Evolutionary conservation across 768 basidiomycete genomes (phyloP).

Genomic region (Amanita muscaria): DNA sequence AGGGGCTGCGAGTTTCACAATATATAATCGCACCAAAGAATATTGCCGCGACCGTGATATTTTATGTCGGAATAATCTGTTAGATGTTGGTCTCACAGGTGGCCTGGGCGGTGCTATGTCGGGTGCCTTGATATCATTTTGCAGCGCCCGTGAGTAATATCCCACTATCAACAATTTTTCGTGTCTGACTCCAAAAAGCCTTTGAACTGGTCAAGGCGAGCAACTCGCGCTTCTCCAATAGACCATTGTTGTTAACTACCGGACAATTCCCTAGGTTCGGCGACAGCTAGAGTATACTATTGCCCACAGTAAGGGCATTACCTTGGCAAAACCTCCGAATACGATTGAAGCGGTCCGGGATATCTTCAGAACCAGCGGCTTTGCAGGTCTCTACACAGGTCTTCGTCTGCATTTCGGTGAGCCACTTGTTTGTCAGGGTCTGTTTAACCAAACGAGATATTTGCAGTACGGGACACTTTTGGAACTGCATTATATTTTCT

Average conservation of each 20-base stretch:
- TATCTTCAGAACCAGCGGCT: slow-evolving; percentile 57
- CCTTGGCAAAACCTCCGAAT: slow-evolving; percentile 67
- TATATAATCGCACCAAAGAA: slow-evolving; percentile 81
- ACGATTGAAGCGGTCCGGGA: slow-evolving; percentile 74
- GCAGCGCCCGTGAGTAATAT: slow-evolving; percentile 79
- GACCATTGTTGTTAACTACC: background rate
- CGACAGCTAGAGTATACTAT: slow-evolving; percentile 90
- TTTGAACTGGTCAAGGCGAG: slow-evolving; percentile 93
- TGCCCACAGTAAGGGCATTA: slow-evolving; percentile 67
- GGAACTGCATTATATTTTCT: slow-evolving; percentile 91
- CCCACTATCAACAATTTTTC: background rate
- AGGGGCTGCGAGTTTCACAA: slow-evolving; percentile 89
- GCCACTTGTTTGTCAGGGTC: slow-evolving; percentile 16
- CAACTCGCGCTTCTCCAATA: slow-evolving; percentile 6
- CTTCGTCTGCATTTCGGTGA: slow-evolving; percentile 80
- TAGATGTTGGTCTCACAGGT: slow-evolving; percentile 70
- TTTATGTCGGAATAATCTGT: slow-evolving; percentile 47
- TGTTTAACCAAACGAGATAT: background rate
- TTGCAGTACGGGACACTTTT: slow-evolving; percentile 73
- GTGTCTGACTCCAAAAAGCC: slow-evolving; percentile 30
- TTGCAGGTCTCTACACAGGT: slow-evolving; percentile 70
- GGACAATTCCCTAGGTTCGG: slow-evolving; percentile 50
- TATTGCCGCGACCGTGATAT: slow-evolving; percentile 50
- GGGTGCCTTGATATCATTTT: slow-evolving; percentile 82
- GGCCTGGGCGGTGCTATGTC: slow-evolving; percentile 82